Conservation (phyloP, 148 eudicot genomes). For the Mesembryanthemum crystallinum region DNA sequence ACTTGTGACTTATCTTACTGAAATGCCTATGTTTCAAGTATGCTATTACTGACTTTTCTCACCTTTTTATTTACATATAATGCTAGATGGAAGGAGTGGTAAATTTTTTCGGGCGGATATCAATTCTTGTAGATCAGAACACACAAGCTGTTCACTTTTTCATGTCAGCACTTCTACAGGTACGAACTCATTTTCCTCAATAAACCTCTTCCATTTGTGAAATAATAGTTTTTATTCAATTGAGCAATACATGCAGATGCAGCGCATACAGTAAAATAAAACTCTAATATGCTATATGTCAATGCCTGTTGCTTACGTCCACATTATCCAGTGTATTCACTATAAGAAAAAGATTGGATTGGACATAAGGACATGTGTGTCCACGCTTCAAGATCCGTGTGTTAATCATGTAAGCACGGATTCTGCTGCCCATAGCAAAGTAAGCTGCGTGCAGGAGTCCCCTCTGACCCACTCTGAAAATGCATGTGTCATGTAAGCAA, state of each 20-base stretch:
- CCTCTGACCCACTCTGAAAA: neutral
- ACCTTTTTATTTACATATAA: slow-evolving; percentile 9
- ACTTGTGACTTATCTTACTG: neutral
- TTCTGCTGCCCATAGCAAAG: no score
- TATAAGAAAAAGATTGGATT: no score
- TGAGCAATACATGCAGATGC: neutral
- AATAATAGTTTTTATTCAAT: neutral
- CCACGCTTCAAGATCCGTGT: no score
- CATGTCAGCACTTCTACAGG: slow-evolving; percentile 93
- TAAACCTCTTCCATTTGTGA: neutral
- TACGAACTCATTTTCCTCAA: slow-evolving; percentile 24
- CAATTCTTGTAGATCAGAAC: slow-evolving; percentile 87
- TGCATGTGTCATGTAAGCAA: neutral
- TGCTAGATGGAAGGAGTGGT: slow-evolving; percentile 93
- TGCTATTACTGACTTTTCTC: slow-evolving; percentile 9
- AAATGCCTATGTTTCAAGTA: neutral
- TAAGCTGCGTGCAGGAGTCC: neutral
- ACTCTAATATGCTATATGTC: neutral
- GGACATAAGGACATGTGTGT: no score
- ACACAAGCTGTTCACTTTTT: slow-evolving; percentile 92
- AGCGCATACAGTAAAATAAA: neutral
- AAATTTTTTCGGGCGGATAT: slow-evolving; percentile 79
- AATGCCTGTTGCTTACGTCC: neutral
- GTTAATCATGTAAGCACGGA: no score
- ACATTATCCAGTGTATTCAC: neutral